phyloP scores from a whole-genome alignment of 192 early-diverging fungal genomes.

The Ambispora gerdemannii region DNA sequence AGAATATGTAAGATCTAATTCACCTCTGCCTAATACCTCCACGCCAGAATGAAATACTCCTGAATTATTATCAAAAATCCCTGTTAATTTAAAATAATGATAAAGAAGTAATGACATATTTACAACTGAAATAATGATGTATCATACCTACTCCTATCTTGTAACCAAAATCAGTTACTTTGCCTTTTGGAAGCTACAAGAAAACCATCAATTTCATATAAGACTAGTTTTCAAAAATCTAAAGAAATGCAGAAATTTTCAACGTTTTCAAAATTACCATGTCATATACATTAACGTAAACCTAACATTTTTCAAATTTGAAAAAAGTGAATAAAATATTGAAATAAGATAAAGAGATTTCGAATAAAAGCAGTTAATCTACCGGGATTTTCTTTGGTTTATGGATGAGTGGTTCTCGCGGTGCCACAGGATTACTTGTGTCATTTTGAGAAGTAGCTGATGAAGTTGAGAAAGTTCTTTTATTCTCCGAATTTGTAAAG shows the following conservation, averaged over 20 bases:
- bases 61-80: not conserved
- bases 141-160: constrained; percentile 39
- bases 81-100: not conserved
- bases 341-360: not conserved
- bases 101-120: too few species aligned
- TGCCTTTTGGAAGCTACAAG: constrained; percentile 36
- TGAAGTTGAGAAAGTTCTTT: too few species aligned
- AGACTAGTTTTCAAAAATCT: not conserved
- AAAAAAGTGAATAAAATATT: not conserved
- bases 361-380: not conserved
- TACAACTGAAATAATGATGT: too few species aligned
- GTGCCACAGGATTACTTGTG: too few species aligned
- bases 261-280: too few species aligned
- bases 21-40: constrained; percentile 42
- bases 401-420: not conserved
- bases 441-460: too few species aligned
- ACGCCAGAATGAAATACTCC: constrained; percentile 46
- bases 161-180: constrained; percentile 39
- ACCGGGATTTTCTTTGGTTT: not conserved
- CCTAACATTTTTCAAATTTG: not conserved
- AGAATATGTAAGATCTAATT: not conserved
- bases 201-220: not conserved
- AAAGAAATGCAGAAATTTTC: not conserved
- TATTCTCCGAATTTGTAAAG: too few species aligned
- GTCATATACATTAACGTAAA: constrained; percentile 47